Evolutionary conservation across 495 filamentous ascomycete genomes (phyloP), one percentile per base, ranked within the genome.

Genomic region (Polyplosphaeria fusca): DNA sequence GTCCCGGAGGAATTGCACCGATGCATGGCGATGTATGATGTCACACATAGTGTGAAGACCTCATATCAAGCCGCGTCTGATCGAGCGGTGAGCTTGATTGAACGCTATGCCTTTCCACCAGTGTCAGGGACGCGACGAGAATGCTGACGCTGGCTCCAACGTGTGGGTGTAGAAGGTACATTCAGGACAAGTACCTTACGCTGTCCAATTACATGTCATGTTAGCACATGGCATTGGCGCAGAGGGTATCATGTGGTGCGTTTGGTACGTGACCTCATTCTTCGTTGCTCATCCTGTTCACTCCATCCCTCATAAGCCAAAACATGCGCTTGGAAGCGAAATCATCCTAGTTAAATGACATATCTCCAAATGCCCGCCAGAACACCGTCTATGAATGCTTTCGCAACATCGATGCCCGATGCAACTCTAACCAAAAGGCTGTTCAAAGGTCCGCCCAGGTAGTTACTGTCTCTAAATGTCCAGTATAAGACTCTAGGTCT

Each of bases 111-210:
- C 28, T 26, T 47, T 47, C 44, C 44, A 47, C 44, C 44, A 47
- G 22, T 47, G 14, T 30, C 5, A 25, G 16, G 26, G n/a, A 4
- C 22, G 2, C 18, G 5, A 20, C 4, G 24, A 28, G 26, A 25
- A 7, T 5, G 5, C 7, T 47, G 44, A 25, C 7, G 44, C 3
- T 25, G 42, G 16, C 2, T 7, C 5, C 14, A 14, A 7, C 14
- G 42, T 5, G 23, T 27, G 44, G 22, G 23, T 26, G 44, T 47
- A 47, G 44, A 25, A 27, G 44, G 26, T 47, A 47, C 44, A 27
- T 47, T n/a, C n/a, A 5, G 9, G 11, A 9, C 22, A 47, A 47
- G 44, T 47, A 47, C 9, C 24, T 47, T 27, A 9, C 25, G 4
- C 14, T 35, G 30, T 35, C 30, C 30, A 35, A 35, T 35, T 14